A percentile compares a stretch with the other conserved stretches of the same genome.
Conservation (phyloP, 1,284 basidiomycete species). For the Ustilago hordei region DNA sequence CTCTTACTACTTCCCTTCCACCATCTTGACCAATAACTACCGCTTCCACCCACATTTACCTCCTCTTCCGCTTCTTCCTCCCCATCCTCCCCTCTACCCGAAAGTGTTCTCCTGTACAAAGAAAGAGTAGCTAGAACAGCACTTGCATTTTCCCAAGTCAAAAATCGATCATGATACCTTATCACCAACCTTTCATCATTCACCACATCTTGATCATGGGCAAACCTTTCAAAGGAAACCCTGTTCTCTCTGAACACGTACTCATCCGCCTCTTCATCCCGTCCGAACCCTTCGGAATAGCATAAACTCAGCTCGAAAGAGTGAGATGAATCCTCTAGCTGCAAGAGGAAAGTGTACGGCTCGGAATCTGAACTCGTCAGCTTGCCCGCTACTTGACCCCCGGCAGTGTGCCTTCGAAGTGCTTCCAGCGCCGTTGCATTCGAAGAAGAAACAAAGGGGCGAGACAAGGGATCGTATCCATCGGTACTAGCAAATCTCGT, state of each 20-base stretch:
- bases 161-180: slow-evolving; percentile 71
- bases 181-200: slow-evolving; percentile 72
- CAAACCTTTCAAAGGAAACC: slow-evolving; percentile 73
- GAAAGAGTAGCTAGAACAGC: slow-evolving; percentile 72
- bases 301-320: slow-evolving; percentile 72
- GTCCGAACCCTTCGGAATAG: slow-evolving; percentile 45
- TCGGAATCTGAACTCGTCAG: slow-evolving; percentile 71
- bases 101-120: slow-evolving; percentile 55
- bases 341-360: slow-evolving; percentile 72
- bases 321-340: slow-evolving; percentile 70
- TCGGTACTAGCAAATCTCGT: slow-evolving; percentile 45
- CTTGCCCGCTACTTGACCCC: slow-evolving; percentile 49
- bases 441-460: slow-evolving; percentile 1
- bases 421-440: slow-evolving; percentile 34
- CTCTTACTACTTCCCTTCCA: slow-evolving; percentile 59
- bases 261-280: slow-evolving; percentile 62
- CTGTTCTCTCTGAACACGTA: slow-evolving; percentile 70
- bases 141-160: slow-evolving; percentile 73
- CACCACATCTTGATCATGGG: slow-evolving; percentile 71
- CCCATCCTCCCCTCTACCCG: slow-evolving; percentile 25
- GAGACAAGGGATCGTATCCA: slow-evolving; percentile 21
- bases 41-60: not conserved
- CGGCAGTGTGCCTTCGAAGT: slow-evolving; percentile 26
- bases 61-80: not conserved
- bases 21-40: slow-evolving; percentile 63